phyloP scores from a whole-genome alignment of 2,329 filamentous ascomycete species.

The Aspergillus sp. region DNA sequence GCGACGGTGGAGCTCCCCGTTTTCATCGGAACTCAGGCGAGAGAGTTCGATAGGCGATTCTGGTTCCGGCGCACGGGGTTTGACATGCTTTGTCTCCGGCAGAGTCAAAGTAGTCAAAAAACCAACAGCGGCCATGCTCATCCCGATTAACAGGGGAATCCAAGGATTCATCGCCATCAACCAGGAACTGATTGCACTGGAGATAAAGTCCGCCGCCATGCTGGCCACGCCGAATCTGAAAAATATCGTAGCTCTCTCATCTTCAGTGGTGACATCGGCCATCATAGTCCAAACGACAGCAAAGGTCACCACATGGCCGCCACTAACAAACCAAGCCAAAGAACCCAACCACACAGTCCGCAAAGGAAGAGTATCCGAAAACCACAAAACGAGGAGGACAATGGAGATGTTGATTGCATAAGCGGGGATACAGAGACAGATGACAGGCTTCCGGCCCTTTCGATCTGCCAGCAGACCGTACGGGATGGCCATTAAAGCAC shows the following conservation, averaged over 20 bases:
- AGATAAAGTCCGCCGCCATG: conserved; percentile 36
- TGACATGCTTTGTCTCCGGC: conserved; percentile 35
- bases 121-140: conserved; percentile 26
- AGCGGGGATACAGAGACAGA: conserved; percentile 39
- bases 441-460: conserved; percentile 42
- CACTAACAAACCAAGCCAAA: conserved; percentile 42
- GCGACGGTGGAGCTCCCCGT: conserved; percentile 6
- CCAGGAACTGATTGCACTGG: conserved; percentile 35
- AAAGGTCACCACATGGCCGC: conserved; percentile 43
- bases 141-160: conserved; percentile 35
- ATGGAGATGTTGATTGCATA: conserved; percentile 32
- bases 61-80: not conserved
- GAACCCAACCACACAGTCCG: conserved; percentile 46
- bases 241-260: conserved; percentile 39
- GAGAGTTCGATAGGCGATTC: conserved; percentile 24
- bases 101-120: conserved; percentile 28
- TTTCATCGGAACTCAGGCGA: conserved; percentile 14
- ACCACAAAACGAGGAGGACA: conserved; percentile 31
- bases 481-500: conserved; percentile 45
- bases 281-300: conserved; percentile 49
- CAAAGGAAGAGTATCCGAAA: conserved; percentile 38
- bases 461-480: conserved; percentile 48
- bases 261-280: conserved; percentile 45
- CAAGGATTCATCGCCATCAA: conserved; percentile 38
- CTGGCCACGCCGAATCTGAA: conserved; percentile 36